Evolutionary conservation across 1,284 basidiomycete species (phyloP), one percentile per base, ranked within the genome.

Genomic region (Ganoderma sinense): DNA sequence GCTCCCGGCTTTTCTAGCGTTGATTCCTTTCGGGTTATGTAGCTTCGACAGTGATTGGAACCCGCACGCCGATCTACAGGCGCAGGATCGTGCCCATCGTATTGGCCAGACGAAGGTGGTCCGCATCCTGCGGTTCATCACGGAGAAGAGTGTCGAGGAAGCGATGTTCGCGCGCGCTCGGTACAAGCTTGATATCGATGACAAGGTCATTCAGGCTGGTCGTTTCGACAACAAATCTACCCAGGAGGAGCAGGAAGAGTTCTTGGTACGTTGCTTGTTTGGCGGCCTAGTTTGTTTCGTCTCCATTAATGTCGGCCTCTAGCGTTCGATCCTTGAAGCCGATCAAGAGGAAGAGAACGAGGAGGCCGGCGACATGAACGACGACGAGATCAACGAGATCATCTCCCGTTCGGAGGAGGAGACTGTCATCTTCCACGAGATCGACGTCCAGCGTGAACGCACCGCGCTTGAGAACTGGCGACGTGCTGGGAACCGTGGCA

Each of bases 31-130:
- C 33, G 13, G 60, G 20, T 45, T 53, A 10, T 66, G 1, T 75
- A 93, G 91, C 77, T 99, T 97, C 79, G 97, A 99, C 84, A 92
- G 89, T 78, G 94, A 95, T 80, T 96, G 94, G 96, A 98, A 98
- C 84, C 97, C 97, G 69, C 96, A 98, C 78, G 95, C 96, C 60
- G 98, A 99, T 90, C 84, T 99, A 75, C 98, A 99, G 84, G 98
- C 98, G 29, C 98, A 99, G 86, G 98, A 99, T 88, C 96, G 96
- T 87, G 96, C 96, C 14, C 97, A 99, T 87, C 97, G 98, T 90
- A 99, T 99, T 78, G 98, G 98, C 72, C 98, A 99, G 80, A 99
- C 98, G 75, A 98, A 98, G 84, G 95, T 97, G 68, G 98, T 99
- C 48, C 91, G 97, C 53, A 99, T 99, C 74, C 85, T 99, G 73